phyloP scores from a whole-genome alignment of 805 yeast species.

The Candida patagonica region DNA sequence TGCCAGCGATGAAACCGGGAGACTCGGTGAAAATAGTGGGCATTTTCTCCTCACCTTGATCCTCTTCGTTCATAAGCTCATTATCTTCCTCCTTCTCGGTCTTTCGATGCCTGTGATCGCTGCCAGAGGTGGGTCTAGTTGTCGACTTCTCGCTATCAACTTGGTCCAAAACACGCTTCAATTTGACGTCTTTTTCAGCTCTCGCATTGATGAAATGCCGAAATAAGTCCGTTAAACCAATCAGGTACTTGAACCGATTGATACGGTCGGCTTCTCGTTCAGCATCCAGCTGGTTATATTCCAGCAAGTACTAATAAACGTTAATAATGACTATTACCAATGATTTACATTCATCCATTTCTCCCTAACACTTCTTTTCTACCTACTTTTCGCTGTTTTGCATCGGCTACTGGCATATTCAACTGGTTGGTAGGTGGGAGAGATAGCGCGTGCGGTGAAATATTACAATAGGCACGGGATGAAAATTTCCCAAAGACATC shows the following conservation, averaged over 20 bases:
- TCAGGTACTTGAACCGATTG: constrained; percentile 66
- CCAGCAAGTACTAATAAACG: constrained; percentile 20
- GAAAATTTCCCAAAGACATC: too few species aligned
- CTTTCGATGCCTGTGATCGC: constrained; percentile 57
- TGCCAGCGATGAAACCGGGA: constrained; percentile 69
- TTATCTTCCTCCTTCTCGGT: constrained; percentile 95
- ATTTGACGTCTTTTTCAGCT: constrained; percentile 67
- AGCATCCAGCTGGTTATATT: constrained; percentile 19
- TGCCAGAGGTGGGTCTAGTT: constrained; percentile 15
- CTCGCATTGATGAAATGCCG: constrained; percentile 78
- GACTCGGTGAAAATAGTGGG: constrained; percentile 76
- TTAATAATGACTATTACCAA: too few species aligned
- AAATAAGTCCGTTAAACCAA: constrained; percentile 77
- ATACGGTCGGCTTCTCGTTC: constrained; percentile 10
- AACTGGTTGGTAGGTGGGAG: too few species aligned
- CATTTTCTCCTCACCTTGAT: constrained; percentile 38
- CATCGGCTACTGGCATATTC: too few species aligned
- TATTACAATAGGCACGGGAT: too few species aligned
- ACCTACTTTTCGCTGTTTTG: too few species aligned
- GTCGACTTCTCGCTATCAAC: constrained; percentile 14
- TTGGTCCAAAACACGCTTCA: constrained; percentile 30
- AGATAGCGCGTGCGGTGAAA: too few species aligned
- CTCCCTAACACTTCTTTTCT: too few species aligned
- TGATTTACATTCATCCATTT: too few species aligned
- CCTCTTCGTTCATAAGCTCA: constrained; percentile 78